phyloP scores from a whole-genome alignment of 2,329 filamentous ascomycete species.

The Talaromyces sp. region DNA sequence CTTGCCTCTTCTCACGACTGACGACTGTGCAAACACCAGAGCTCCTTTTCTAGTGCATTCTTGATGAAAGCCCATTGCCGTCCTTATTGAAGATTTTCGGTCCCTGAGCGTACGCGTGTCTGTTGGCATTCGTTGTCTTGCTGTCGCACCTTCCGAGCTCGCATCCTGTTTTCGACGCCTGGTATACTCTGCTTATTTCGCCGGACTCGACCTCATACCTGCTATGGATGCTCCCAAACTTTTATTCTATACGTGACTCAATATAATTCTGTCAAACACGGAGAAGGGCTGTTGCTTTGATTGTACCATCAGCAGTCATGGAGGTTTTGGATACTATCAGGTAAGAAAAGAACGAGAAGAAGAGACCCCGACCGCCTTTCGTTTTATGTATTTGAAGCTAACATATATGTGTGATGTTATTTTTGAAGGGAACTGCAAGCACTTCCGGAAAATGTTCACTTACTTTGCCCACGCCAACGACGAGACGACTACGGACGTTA shows the following conservation, averaged over 20 bases:
- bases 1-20: neutral
- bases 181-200: neutral
- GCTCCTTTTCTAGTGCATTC: neutral
- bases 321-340: conserved; percentile 40
- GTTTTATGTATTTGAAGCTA: neutral
- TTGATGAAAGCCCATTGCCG: neutral
- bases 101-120: neutral
- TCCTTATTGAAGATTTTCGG: neutral
- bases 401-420: neutral
- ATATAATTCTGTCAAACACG: neutral
- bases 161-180: neutral
- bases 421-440: conserved; percentile 37
- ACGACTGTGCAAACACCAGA: neutral
- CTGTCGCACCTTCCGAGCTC: neutral
- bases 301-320: conserved; percentile 18
- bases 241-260: neutral
- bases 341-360: conserved; percentile 21
- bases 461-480: conserved; percentile 62
- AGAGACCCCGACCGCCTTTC: neutral
- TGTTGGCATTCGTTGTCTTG: neutral
- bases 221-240: neutral
- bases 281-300: neutral
- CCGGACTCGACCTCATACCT: neutral
- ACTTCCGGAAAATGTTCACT: conserved; percentile 49
- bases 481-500: conserved; percentile 63